A percentile compares a stretch with the other conserved stretches of the same genome.
Conservation (phyloP, 2,329 filamentous ascomycete species). For the Fusarium anguioides region DNA sequence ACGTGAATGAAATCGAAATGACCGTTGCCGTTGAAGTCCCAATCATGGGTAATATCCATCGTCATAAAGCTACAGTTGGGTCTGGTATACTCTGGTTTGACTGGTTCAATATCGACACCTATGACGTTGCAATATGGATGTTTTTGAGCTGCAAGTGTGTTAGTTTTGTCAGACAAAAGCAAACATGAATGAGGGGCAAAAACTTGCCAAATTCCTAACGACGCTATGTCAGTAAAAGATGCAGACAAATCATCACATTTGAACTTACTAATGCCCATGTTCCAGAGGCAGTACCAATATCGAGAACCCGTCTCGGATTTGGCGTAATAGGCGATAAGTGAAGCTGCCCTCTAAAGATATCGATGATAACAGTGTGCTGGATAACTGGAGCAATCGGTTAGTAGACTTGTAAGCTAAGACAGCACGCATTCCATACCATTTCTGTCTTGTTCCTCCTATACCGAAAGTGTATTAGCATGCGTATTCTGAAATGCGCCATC, state of each 20-base stretch:
- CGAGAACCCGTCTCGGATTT: slow-evolving; percentile 34
- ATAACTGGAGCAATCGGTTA: slow-evolving; percentile 35
- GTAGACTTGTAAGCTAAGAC: neutral
- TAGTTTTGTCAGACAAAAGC: slow-evolving; percentile 1
- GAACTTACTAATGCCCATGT: slow-evolving; percentile 37
- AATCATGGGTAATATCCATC: slow-evolving; percentile 37
- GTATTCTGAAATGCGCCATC: no score
- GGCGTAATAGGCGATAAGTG: slow-evolving; percentile 32
- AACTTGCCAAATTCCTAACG: slow-evolving; percentile 36
- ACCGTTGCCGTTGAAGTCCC: slow-evolving; percentile 23
- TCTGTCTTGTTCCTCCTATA: slow-evolving; percentile 41
- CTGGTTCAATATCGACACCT: slow-evolving; percentile 38
- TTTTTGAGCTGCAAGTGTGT: slow-evolving; percentile 29
- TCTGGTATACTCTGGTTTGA: slow-evolving; percentile 28
- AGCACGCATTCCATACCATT: slow-evolving; percentile 29
- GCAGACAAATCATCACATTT: neutral
- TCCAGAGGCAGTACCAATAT: slow-evolving; percentile 37
- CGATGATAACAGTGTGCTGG: slow-evolving; percentile 36
- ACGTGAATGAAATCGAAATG: slow-evolving; percentile 38
- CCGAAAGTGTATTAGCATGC: slow-evolving; percentile 17
- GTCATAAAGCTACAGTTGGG: slow-evolving; percentile 34
- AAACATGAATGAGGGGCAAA: no score
- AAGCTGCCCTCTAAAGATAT: slow-evolving; percentile 38
- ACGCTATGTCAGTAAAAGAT: slow-evolving; percentile 3
- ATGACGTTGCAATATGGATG: slow-evolving; percentile 36